Evolutionary conservation across 768 basidiomycete species (phyloP), one percentile per base, ranked within the genome.

Genomic region (Naganishia onofrii): DNA sequence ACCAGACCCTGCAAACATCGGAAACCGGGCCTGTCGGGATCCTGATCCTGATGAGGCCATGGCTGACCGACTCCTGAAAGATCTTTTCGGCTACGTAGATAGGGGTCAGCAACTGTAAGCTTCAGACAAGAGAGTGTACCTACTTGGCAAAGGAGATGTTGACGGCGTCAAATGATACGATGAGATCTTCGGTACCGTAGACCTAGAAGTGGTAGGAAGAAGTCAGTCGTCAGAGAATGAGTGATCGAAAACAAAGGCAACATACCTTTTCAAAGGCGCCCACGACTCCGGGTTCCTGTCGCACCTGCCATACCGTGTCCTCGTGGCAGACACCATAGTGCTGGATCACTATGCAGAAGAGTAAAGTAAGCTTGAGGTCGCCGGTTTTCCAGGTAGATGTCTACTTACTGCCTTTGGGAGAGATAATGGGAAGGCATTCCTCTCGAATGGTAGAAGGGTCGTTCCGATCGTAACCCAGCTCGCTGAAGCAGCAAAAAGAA

Each of bases 101-200:
- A 5, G 5, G 46, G 46, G 46, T 46, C 21, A 46, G 21, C 23
- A 1, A 13, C n/a, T 1, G 12, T 34, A n/a, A 23, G 48, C 19
- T 51, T 26, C 12, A 3, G 23, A 51, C 7, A 51, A 7, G 23
- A 21, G 48, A 21, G 48, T n/a, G 21, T 51, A 23, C 48, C 21
- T 51, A 51, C 48, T 51, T 51, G 48, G 48, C 48, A 12, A 51
- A 51, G 23, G 48, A 51, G n/a, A 51, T 51, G 48, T 51, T 51
- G 48, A 51, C 28, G 21, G 53, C 69, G 44, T 73, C 76, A 65
- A 75, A 75, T 5, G 76, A 77, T 8, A 71, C 58, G 60, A 79
- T 71, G 32, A 79, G 71, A 51, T 78, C 67, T 34, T 77, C 70
- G 34, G 78, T 79, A 31, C 75, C 75, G 76, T 76, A 79, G 23